Evolutionary conservation across 2,329 filamentous ascomycete genomes (phyloP), one percentile per base, ranked within the genome.

Genomic region (Penicillium capsulatum): DNA sequence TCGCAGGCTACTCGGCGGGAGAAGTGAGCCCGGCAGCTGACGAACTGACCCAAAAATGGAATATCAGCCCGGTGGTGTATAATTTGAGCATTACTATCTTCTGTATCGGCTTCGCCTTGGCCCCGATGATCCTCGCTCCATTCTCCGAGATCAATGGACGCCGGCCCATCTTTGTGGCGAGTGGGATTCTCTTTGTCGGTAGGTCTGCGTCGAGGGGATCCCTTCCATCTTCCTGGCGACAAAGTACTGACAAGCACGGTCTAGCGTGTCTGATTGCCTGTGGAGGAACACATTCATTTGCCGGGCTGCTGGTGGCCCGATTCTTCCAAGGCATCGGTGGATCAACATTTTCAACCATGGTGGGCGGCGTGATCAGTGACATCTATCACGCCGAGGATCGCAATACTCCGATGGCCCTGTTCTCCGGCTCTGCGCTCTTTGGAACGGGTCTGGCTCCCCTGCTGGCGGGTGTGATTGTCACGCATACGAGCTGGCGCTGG

Each of bases 311-410:
- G 0, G 66, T 89, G 2, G 77, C 81, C 0, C 78, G 90, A 1
- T 85, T 95, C 59, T 73, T 92, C 32, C 76, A 81, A 7, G 90
- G 90, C 1, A 79, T 81, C n/a, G 86, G 85, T 5, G 83, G 79
- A 4, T 88, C 60, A 22, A 80, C 77, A 0, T 94, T 94, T 59
- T 88, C 84, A 31, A 92, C 87, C 15, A 90, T 95, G 75, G 84
- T 94, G 0, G 90, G 90, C n/a, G 90, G 90, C 3, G 85, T 96
- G 3, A 83, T 96, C 28, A 84, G 84, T 35, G 90, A 96, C 57
- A 77, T 95, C 42, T 95, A 89, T 68, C 78, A 83, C 33, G 80
- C 86, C 7, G 70, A 85, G 43, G 81, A 86, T 31, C 75, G 91
- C 22, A 95, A 96, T 54, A 88, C 84, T 0, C 86, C 90, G 0